These are phyloP conservation scores for Candida sonorensis DNA, from an alignment of 805 yeast genomes.

Conservation along the genomic window DNA sequence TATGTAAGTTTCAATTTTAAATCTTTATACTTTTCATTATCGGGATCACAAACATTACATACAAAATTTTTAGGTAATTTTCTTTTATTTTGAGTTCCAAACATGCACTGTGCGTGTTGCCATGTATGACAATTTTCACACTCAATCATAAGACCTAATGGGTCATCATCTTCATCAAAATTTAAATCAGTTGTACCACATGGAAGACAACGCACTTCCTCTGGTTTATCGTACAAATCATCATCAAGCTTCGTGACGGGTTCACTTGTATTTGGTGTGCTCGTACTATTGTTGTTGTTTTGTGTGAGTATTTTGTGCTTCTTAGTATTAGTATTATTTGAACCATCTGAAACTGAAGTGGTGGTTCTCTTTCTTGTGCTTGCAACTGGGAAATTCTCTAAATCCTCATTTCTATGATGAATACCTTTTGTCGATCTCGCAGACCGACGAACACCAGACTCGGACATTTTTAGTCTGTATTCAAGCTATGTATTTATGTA, in stretches of 20 bases:
- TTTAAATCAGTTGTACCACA: constrained; percentile 56
- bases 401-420: constrained; percentile 28
- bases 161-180: constrained; percentile 51
- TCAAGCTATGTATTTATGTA: neutral
- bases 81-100: constrained; percentile 32
- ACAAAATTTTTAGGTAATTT: constrained; percentile 40
- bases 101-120: constrained; percentile 66
- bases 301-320: no score
- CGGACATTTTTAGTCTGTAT: constrained; percentile 4
- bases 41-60: constrained; percentile 50
- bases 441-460: constrained; percentile 31
- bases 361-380: constrained; percentile 8
- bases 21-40: constrained; percentile 24
- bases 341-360: neutral
- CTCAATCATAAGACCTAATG: constrained; percentile 51
- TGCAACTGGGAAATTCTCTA: constrained; percentile 9
- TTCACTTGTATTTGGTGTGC: neutral
- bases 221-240: no score
- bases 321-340: no score
- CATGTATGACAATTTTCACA: constrained; percentile 64
- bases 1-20: constrained; percentile 27
- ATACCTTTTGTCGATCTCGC: constrained; percentile 37
- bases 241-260: constrained; percentile 11
- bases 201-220: constrained; percentile 47
- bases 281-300: no score